phyloP scores from a whole-genome alignment of 331 rosid species.

The Cydonia oblonga region DNA sequence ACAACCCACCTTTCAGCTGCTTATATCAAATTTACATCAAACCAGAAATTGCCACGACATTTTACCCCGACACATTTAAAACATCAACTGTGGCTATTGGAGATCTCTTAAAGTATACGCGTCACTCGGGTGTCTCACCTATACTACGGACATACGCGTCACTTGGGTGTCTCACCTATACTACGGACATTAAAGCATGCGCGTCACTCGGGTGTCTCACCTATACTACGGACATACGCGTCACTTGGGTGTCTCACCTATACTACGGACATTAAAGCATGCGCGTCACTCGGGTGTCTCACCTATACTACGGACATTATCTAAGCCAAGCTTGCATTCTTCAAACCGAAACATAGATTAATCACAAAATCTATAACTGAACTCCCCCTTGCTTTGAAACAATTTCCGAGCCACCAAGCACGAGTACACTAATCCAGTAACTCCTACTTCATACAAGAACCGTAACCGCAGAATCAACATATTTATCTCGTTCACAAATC shows the following conservation, averaged over 20 bases:
- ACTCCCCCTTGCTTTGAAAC: neutral
- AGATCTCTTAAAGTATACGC: neutral
- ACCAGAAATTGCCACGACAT: neutral
- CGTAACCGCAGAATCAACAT: neutral
- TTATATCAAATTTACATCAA: too few species aligned
- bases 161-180: too few species aligned
- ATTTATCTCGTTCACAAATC: neutral
- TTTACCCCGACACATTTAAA: neutral
- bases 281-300: neutral
- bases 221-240: neutral
- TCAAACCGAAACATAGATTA: neutral
- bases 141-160: neutral
- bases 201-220: too few species aligned
- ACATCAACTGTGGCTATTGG: neutral
- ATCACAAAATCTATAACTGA: neutral
- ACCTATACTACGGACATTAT: neutral
- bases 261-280: too few species aligned
- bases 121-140: neutral
- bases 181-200: neutral
- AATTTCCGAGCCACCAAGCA: neutral
- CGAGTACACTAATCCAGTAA: neutral
- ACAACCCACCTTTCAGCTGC: too few species aligned
- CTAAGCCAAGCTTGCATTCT: neutral
- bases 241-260: neutral
- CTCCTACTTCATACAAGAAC: neutral